Percentiles rank a stretch among this genome's conserved stretches.
Conservation (phyloP, 2,329 filamentous ascomycete species). For the Trichoderma cornu-damae region DNA sequence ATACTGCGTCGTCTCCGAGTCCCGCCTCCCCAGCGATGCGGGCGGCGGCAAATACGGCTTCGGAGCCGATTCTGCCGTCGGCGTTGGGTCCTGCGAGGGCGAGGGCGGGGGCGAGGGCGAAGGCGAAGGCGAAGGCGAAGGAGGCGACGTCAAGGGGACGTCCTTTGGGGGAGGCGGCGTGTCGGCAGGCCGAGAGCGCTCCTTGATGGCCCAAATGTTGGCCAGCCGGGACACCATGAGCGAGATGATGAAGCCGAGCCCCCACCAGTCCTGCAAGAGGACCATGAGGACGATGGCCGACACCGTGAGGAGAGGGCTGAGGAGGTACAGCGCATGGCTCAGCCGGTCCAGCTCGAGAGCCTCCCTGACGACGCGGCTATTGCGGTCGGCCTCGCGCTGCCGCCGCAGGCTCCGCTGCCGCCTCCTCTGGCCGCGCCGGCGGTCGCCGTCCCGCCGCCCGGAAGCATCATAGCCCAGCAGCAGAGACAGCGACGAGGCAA, state of each 20-base stretch:
- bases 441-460: neutral
- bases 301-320: conserved; percentile 44
- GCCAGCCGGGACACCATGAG: conserved; percentile 51
- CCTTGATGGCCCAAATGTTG: conserved; percentile 53
- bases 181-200: conserved; percentile 33
- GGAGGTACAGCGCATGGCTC: conserved; percentile 46
- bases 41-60: neutral
- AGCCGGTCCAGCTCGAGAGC: conserved; percentile 39
- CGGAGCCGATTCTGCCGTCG: neutral
- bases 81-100: neutral
- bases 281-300: conserved; percentile 41
- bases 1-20: conserved; percentile 38
- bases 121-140: neutral
- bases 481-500: conserved; percentile 3
- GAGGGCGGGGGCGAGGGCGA: neutral
- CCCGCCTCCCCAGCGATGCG: neutral
- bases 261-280: conserved; percentile 49
- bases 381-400: conserved; percentile 12
- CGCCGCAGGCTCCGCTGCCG: neutral
- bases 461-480: conserved; percentile 1
- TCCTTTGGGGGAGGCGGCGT: neutral
- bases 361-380: neutral
- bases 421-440: neutral
- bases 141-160: neutral
- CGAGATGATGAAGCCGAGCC: conserved; percentile 41